A percentile compares a stretch with the other conserved stretches of the same genome.
These are phyloP conservation scores for Aphanomyces cochlioides DNA, from an alignment of 352 stramenopile species.

Conservation along the genomic window DNA sequence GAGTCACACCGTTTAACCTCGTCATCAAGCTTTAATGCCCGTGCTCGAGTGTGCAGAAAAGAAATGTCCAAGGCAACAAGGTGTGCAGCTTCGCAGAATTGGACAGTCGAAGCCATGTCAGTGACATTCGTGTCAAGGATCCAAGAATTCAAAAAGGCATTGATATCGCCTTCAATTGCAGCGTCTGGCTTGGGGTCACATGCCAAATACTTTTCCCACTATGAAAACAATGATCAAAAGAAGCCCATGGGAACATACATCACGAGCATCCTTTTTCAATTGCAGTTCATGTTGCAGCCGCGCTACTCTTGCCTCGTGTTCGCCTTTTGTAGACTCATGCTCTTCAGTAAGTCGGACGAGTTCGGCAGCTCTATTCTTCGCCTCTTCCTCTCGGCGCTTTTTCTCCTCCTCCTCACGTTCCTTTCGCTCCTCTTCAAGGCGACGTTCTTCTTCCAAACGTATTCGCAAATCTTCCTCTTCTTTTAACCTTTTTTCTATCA, in stretches of 20 bases:
- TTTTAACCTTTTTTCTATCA: conserved; percentile 53
- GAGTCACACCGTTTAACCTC: conserved; percentile 41
- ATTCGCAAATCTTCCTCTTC: conserved; percentile 66
- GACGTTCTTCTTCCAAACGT: conserved; percentile 62
- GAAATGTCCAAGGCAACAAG: conserved; percentile 60
- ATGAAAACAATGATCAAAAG: background rate
- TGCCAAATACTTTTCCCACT: conserved; percentile 74
- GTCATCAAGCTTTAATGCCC: conserved; percentile 48
- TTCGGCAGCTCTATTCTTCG: conserved; percentile 59
- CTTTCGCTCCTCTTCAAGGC: conserved; percentile 62
- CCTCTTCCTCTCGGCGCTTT: conserved; percentile 56
- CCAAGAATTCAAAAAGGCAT: conserved; percentile 78
- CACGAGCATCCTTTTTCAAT: conserved; percentile 55
- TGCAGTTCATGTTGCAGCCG: conserved; percentile 61
- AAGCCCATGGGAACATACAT: conserved; percentile 35
- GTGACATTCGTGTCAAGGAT: conserved; percentile 47
- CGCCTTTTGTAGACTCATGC: conserved; percentile 47
- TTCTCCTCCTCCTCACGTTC: conserved; percentile 53
- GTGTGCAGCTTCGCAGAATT: conserved; percentile 50
- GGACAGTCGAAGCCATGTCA: conserved; percentile 46
- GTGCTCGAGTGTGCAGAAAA: conserved; percentile 51
- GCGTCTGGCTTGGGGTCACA: conserved; percentile 66
- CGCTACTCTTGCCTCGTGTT: conserved; percentile 55
- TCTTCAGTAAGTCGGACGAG: conserved; percentile 54
- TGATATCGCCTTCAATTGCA: conserved; percentile 71